Conservation (phyloP, 169 alveolate genomes). For the Plasmodium fragile region DNA sequence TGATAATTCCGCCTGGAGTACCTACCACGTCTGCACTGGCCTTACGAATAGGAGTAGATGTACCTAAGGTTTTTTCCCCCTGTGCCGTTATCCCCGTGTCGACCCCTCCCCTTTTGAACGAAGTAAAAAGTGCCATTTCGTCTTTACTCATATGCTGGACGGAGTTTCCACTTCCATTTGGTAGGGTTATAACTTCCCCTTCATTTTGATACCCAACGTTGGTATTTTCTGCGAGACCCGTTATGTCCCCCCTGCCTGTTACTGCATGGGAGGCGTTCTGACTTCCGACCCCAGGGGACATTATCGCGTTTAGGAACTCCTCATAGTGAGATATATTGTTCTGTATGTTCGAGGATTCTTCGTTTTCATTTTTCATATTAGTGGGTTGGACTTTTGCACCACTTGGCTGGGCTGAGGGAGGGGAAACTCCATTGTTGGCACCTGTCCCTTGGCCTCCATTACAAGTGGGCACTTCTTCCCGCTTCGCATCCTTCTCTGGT, state of each 20-base stretch:
- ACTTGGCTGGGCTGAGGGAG: background rate
- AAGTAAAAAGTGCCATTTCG: background rate
- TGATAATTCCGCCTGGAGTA: background rate
- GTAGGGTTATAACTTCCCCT: background rate
- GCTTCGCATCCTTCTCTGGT: too few relatives aligned
- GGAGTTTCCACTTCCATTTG: background rate
- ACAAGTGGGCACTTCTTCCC: background rate
- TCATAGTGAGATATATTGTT: background rate
- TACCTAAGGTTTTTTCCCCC: background rate
- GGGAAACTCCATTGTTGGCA: background rate
- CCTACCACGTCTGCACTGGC: background rate
- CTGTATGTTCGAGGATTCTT: background rate
- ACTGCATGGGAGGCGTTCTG: background rate
- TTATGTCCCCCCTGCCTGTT: background rate
- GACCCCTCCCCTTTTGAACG: background rate
- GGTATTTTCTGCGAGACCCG: background rate
- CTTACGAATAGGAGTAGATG: background rate
- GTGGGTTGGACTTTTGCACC: background rate
- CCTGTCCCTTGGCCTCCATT: background rate
- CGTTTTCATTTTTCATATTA: background rate
- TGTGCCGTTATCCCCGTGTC: background rate
- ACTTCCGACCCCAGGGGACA: background rate
- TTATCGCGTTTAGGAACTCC: conserved; percentile 5
- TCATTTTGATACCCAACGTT: background rate
- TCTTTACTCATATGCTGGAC: background rate